These are phyloP conservation scores for Rubia peregrina DNA, from an alignment of 305 asterid species.

Conservation along the genomic window DNA sequence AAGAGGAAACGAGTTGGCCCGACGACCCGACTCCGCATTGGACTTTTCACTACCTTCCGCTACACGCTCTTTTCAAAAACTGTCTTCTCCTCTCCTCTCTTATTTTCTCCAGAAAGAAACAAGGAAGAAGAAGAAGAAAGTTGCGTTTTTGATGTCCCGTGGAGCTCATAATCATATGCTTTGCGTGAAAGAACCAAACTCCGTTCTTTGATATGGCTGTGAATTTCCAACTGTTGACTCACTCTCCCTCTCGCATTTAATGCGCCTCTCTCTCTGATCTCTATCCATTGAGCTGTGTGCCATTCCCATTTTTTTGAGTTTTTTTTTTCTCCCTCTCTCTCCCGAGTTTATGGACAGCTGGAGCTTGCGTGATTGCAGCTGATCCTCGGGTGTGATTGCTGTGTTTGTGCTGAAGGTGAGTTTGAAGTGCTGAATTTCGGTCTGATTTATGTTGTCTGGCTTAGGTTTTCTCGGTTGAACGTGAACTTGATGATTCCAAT, in stretches of 20 bases:
- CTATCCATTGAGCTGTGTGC: background rate
- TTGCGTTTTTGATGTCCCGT: slow-evolving; percentile 8
- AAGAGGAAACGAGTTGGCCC: slow-evolving; percentile 12
- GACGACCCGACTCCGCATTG: slow-evolving; percentile 21
- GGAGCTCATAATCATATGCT: slow-evolving; percentile 14
- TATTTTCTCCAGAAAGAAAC: slow-evolving; percentile 5
- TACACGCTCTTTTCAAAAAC: slow-evolving; percentile 30
- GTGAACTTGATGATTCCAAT: background rate
- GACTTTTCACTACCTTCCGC: slow-evolving; percentile 33
- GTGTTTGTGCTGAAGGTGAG: slow-evolving; percentile 5
- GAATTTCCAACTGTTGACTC: slow-evolving; percentile 8
- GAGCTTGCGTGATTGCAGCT: background rate
- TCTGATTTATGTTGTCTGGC: slow-evolving; percentile 5
- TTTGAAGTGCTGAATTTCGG: background rate
- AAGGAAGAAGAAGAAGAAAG: slow-evolving; percentile 4
- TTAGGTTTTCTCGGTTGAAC: slow-evolving; percentile 3
- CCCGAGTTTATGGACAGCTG: background rate
- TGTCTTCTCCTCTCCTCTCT: slow-evolving; percentile 8
- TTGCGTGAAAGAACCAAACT: slow-evolving; percentile 26
- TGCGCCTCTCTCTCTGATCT: background rate
- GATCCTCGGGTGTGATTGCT: background rate
- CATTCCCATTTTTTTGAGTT: background rate
- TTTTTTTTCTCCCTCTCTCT: background rate
- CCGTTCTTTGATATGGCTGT: background rate
- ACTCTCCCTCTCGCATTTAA: slow-evolving; percentile 11